Conservation (phyloP, 805 yeast genomes). For the Candida silvicultrix region DNA sequence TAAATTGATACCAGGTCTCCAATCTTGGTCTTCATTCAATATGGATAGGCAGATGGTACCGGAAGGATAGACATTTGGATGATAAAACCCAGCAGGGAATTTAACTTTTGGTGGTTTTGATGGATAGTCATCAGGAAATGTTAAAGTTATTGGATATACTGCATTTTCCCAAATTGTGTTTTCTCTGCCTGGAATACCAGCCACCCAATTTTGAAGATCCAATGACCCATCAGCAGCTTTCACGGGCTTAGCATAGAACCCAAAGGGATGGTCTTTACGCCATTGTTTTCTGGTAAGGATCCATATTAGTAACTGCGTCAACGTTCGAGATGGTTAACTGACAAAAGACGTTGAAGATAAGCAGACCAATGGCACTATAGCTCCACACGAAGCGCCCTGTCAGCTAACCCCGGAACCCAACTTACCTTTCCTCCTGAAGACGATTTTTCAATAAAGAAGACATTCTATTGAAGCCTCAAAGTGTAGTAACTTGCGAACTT, state of each 20-base stretch:
- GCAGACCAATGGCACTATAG: too few relatives aligned
- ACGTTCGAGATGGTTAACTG: too few relatives aligned
- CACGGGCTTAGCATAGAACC: slow-evolving; percentile 87
- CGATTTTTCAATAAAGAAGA: slow-evolving; percentile 36
- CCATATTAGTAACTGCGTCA: not conserved
- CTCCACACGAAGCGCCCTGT: too few relatives aligned
- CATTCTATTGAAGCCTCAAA: slow-evolving; percentile 2
- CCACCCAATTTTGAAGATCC: slow-evolving; percentile 83
- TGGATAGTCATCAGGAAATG: slow-evolving; percentile 89
- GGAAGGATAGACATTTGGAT: slow-evolving; percentile 96
- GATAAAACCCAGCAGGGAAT: slow-evolving; percentile 87
- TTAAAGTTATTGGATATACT: slow-evolving; percentile 75
- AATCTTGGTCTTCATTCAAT: slow-evolving; percentile 90
- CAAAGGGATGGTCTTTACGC: slow-evolving; percentile 98
- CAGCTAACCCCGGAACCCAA: too few relatives aligned
- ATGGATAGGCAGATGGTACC: slow-evolving; percentile 94
- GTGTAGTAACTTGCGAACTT: not conserved
- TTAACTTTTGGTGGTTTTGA: slow-evolving; percentile 93
- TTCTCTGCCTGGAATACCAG: slow-evolving; percentile 92
- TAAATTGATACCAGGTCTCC: slow-evolving; percentile 95
- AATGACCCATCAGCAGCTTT: slow-evolving; percentile 78
- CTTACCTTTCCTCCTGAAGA: slow-evolving; percentile 76
- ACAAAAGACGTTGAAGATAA: too few relatives aligned
- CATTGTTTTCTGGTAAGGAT: slow-evolving; percentile 66
- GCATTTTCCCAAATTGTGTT: slow-evolving; percentile 88